phyloP scores from a whole-genome alignment of 441 rosid species.

The Eutrema salsugineum region DNA sequence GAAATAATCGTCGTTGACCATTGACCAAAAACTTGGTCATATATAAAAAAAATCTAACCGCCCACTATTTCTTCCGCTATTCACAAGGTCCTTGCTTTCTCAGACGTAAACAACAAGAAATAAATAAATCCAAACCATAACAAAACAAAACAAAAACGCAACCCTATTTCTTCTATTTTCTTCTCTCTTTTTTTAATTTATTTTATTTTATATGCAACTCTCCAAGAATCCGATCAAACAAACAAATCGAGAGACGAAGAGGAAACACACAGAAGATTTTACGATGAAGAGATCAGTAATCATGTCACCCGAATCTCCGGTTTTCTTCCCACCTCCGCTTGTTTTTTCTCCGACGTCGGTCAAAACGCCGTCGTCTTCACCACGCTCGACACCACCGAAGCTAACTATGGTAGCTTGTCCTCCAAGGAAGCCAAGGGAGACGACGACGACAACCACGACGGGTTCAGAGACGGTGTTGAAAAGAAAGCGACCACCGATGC shows the following conservation, averaged over 20 bases:
- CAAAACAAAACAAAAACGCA: neutral
- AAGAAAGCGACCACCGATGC: conserved; percentile 75
- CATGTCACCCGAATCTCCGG: conserved; percentile 34
- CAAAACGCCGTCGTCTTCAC: conserved; percentile 30
- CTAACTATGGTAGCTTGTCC: conserved; percentile 17
- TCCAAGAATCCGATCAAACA: conserved; percentile 18
- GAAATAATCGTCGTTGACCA: conserved; percentile 29
- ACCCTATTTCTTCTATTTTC: neutral
- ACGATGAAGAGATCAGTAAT: conserved; percentile 19
- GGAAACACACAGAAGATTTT: neutral
- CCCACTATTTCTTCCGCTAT: conserved; percentile 11
- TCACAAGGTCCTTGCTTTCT: conserved; percentile 29
- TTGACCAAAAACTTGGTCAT: conserved; percentile 25
- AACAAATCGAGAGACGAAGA: neutral
- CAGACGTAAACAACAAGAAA: conserved; percentile 33
- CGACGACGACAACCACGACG: conserved; percentile 14
- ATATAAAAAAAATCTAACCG: conserved; percentile 24
- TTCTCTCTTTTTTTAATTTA: neutral
- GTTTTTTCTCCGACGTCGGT: conserved; percentile 28
- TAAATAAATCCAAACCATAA: neutral
- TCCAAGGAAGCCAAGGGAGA: conserved; percentile 17
- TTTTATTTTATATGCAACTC: conserved; percentile 15
- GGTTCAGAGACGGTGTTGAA: conserved; percentile 35
- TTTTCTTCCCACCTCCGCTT: conserved; percentile 25
- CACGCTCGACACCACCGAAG: conserved; percentile 18